Evolutionary conservation across 805 yeast species (phyloP).

Genomic region (Lachancea cidri): DNA sequence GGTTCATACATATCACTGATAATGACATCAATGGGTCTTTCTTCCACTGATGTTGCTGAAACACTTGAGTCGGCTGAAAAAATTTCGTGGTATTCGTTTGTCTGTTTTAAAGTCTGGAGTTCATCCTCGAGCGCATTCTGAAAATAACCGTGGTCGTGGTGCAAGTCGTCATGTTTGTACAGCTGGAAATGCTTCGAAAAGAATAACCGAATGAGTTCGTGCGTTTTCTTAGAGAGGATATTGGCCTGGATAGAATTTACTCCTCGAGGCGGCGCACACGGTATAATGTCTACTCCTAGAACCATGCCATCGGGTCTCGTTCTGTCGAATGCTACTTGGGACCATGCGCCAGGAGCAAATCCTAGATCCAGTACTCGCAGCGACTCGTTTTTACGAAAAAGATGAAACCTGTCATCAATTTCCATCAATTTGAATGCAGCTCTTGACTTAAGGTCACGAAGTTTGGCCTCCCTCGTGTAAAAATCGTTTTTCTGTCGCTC

Average conservation of each 20-base stretch:
- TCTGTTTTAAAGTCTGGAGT: conserved; percentile 16
- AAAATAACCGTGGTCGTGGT: conserved; percentile 23
- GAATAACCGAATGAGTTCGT: conserved; percentile 46
- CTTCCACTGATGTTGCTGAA: conserved; percentile 10
- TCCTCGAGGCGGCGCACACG: conserved; percentile 75
- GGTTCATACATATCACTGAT: conserved; percentile 83
- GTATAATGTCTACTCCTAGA: conserved; percentile 78
- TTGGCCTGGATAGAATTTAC: conserved; percentile 82
- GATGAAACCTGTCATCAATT: conserved; percentile 55
- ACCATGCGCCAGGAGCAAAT: conserved; percentile 94
- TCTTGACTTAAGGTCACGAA: conserved; percentile 62
- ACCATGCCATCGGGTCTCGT: conserved; percentile 49
- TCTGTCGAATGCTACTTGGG: conserved; percentile 67
- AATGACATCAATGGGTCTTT: conserved; percentile 54
- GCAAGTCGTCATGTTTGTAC: conserved; percentile 34
- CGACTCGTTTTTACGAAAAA: conserved; percentile 45
- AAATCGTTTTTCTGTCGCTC: conserved; percentile 61
- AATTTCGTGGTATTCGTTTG: conserved; percentile 28
- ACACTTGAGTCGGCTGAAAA: conserved; percentile 22
- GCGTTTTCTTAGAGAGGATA: conserved; percentile 65
- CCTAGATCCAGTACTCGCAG: conserved; percentile 79
- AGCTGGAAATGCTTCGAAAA: conserved; percentile 35
- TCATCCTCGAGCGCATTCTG: conserved; percentile 18
- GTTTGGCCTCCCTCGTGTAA: conserved; percentile 62
- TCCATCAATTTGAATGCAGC: conserved; percentile 89